phyloP scores from a whole-genome alignment of 345 rosid species.

The Eucalyptus cloeziana region DNA sequence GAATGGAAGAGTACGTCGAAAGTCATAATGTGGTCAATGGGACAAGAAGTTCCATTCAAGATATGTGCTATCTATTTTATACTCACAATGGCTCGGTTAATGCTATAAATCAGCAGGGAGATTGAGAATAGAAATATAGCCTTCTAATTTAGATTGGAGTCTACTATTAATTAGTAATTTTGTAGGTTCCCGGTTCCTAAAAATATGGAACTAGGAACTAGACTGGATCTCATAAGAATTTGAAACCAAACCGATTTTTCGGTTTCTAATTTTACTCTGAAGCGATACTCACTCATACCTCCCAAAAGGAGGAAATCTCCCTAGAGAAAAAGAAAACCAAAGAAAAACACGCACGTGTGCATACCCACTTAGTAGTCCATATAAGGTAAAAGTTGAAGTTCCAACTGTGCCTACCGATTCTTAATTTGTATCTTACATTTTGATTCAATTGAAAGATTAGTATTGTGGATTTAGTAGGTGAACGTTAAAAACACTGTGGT shows the following conservation, averaged over 20 bases:
- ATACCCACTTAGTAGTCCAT: background rate
- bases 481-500: background rate
- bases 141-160: background rate
- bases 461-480: background rate
- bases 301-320: background rate
- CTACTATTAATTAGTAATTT: too few relatives aligned
- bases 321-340: background rate
- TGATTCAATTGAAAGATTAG: background rate
- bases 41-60: background rate
- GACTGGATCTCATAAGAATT: background rate
- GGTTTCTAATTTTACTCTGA: background rate
- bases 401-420: accelerated
- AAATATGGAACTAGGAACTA: background rate
- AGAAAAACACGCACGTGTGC: accelerated
- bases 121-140: background rate
- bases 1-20: background rate
- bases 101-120: background rate
- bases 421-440: background rate
- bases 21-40: background rate
- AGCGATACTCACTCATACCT: background rate
- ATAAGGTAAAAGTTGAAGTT: background rate
- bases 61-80: too few relatives aligned
- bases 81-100: background rate
- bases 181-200: background rate
- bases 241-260: accelerated